A percentile compares a stretch with the other conserved stretches of the same genome.
These are phyloP conservation scores for Neofusicoccum ribis DNA, from an alignment of 2,329 filamentous ascomycete genomes.

Conservation along the genomic window DNA sequence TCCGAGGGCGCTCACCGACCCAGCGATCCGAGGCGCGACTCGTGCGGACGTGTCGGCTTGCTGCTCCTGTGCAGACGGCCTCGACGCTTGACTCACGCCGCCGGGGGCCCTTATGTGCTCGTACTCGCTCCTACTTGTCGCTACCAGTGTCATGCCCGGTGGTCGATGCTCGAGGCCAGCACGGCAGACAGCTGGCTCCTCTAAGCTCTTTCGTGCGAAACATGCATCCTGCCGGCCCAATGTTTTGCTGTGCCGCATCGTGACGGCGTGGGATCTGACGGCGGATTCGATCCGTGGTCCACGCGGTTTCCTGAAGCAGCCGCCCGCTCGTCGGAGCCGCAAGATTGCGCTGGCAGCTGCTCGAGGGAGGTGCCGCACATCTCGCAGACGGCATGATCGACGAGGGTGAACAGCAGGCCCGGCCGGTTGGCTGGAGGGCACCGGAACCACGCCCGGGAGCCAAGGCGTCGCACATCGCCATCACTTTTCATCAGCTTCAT, in stretches of 20 bases:
- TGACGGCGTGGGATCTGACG: neutral
- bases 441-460: neutral
- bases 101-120: neutral
- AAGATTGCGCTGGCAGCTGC: neutral
- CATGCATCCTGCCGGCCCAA: neutral
- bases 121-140: neutral
- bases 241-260: slow-evolving; percentile 2
- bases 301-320: slow-evolving; percentile 1
- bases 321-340: neutral
- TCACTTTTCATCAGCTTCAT: slow-evolving; percentile 1
- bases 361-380: slow-evolving; percentile 1
- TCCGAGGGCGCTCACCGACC: neutral
- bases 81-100: neutral
- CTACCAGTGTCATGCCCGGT: neutral
- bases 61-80: neutral
- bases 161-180: slow-evolving; percentile 6
- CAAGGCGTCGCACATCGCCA: slow-evolving; percentile 9
- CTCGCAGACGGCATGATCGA: neutral
- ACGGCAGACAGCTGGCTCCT: neutral
- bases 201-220: slow-evolving; percentile 15
- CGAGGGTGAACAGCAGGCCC: neutral
- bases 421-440: neutral
- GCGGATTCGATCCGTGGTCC: neutral
- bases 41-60: neutral
- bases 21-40: neutral